Evolutionary conservation across 495 filamentous ascomycete genomes (phyloP).

Genomic region (Lentithecium fluviatile): DNA sequence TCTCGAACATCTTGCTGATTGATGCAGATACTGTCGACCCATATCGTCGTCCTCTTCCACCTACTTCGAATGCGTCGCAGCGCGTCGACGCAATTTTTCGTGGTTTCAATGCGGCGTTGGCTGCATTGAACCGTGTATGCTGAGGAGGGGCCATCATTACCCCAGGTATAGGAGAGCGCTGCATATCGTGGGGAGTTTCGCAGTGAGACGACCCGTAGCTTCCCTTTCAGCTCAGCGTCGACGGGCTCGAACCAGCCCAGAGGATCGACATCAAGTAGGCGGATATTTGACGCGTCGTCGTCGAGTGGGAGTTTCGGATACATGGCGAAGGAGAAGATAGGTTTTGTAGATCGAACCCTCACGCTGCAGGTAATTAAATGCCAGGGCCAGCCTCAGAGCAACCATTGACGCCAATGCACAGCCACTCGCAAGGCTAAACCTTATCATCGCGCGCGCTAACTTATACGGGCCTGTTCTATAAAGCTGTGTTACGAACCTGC

Average conservation of each 20-base stretch:
- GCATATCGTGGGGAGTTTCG: not conserved
- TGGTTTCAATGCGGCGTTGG: not conserved
- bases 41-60: not conserved
- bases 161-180: not conserved
- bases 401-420: no score
- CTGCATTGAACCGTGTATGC: not conserved
- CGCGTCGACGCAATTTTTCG: not conserved
- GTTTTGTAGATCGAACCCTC: no score
- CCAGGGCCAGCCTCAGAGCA: no score
- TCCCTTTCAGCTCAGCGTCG: not conserved
- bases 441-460: no score
- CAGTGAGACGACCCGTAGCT: not conserved
- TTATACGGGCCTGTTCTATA: no score
- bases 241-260: not conserved
- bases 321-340: not conserved
- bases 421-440: no score
- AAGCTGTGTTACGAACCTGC: no score
- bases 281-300: not conserved
- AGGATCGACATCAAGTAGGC: not conserved
- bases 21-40: constrained; percentile 6
- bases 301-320: not conserved
- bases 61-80: not conserved
- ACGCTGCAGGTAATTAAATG: no score
- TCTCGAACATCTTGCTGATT: constrained; percentile 1
- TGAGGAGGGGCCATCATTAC: not conserved